Evolutionary conservation across 345 rosid species (phyloP).

Genomic region (Rhizophora mangle): DNA sequence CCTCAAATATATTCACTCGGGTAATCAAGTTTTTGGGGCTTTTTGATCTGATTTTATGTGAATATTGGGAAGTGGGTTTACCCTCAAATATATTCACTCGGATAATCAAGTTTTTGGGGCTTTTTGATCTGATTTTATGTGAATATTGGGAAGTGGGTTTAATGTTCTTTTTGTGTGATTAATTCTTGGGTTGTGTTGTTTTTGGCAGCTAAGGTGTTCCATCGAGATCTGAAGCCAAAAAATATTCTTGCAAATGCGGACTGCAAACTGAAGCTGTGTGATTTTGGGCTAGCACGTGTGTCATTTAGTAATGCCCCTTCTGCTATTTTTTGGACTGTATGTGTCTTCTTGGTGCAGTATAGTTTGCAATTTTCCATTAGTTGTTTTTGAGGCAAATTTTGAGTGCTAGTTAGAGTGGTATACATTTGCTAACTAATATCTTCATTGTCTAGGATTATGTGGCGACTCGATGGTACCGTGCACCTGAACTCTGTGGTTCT

Average conservation of each 20-base stretch:
- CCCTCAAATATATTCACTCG: conserved; percentile 86
- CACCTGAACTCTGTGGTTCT: conserved; percentile 97
- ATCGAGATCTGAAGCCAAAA: conserved; percentile 92
- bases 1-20: conserved; percentile 89
- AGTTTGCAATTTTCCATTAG: not conserved
- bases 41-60: not conserved
- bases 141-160: not conserved
- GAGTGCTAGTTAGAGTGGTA: not conserved
- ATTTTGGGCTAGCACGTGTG: conserved; percentile 95
- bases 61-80: not conserved
- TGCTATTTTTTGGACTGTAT: conserved; percentile 98
- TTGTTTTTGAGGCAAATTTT: not conserved
- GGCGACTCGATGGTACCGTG: conserved; percentile 99
- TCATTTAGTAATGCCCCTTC: conserved; percentile 88
- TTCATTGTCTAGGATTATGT: conserved; percentile 83
- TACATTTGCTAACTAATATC: conserved; percentile 28
- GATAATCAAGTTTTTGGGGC: conserved; percentile 36
- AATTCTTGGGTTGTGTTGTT: not conserved
- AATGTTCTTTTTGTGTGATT: conserved; percentile 3
- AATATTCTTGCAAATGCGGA: conserved; percentile 96
- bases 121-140: not conserved
- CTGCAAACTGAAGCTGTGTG: conserved; percentile 96
- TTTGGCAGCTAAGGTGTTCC: conserved; percentile 84
- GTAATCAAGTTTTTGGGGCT: conserved; percentile 29
- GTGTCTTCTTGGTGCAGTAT: conserved; percentile 37